These are phyloP conservation scores for Plantago ovata DNA, from an alignment of 257 asterid genomes.

Conservation along the genomic window DNA sequence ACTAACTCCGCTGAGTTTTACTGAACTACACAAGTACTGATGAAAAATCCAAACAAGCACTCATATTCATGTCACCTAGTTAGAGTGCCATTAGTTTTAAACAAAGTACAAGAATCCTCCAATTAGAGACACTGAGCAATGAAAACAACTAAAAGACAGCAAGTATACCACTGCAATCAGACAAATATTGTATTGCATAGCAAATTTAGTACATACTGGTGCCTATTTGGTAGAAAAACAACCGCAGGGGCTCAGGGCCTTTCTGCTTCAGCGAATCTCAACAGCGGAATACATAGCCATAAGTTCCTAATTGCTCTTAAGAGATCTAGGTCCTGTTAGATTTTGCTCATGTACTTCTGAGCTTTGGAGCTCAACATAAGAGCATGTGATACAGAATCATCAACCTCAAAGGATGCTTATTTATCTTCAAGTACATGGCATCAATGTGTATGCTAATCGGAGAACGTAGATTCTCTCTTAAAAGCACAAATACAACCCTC, in stretches of 20 bases:
- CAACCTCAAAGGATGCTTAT: conserved; percentile 23
- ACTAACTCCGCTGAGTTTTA: neutral
- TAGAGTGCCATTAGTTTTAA: neutral
- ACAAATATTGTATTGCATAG: conserved; percentile 6
- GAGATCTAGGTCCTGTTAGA: neutral
- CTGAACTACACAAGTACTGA: neutral
- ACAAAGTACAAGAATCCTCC: no score
- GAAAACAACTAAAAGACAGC: neutral
- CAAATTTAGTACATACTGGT: conserved; percentile 1
- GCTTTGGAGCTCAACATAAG: neutral
- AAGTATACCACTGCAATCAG: neutral
- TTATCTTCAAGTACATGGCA: conserved; percentile 4
- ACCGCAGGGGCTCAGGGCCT: no score
- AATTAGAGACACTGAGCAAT: neutral
- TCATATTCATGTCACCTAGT: neutral
- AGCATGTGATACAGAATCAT: conserved; percentile 9
- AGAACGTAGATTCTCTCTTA: conserved; percentile 48
- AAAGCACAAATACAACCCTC: conserved; percentile 20
- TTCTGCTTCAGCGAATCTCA: neutral
- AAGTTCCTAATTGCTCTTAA: neutral
- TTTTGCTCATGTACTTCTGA: neutral
- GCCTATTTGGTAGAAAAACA: conserved; percentile 2
- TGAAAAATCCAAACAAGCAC: neutral
- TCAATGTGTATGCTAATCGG: conserved; percentile 27
- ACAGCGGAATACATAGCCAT: neutral